These are phyloP conservation scores for Pythium phragmiticola DNA, from an alignment of 352 stramenopile genomes.

Conservation along the genomic window DNA sequence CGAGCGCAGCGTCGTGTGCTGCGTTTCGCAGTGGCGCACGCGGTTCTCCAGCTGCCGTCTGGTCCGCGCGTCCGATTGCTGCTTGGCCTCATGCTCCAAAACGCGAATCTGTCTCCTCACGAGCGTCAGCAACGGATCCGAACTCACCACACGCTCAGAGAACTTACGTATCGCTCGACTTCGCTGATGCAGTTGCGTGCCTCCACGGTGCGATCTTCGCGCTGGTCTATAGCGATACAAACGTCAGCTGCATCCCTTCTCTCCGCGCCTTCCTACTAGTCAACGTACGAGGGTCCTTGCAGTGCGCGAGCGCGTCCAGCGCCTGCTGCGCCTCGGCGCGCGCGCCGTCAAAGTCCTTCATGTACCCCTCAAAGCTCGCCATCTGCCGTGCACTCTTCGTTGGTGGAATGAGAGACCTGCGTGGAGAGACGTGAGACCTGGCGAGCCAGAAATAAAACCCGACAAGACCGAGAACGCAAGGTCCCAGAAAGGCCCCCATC, in stretches of 20 bases:
- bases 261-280: background rate
- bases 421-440: background rate
- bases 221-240: slow-evolving; percentile 20
- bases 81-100: slow-evolving; percentile 50
- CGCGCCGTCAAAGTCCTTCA: slow-evolving; percentile 50
- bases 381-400: background rate
- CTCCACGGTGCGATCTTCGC: slow-evolving; percentile 48
- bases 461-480: background rate
- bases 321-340: slow-evolving; percentile 45
- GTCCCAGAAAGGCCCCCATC: slow-evolving; percentile 9
- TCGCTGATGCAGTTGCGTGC: slow-evolving; percentile 53
- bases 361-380: slow-evolving; percentile 53
- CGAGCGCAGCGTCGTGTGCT: slow-evolving; percentile 47
- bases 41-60: slow-evolving; percentile 56
- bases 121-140: background rate
- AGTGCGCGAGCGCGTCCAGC: slow-evolving; percentile 45
- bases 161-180: slow-evolving; percentile 69
- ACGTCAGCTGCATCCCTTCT: background rate
- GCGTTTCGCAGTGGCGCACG: slow-evolving; percentile 44
- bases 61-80: slow-evolving; percentile 28
- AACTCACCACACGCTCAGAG: background rate
- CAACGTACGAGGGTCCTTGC: slow-evolving; percentile 19
- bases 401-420: background rate
- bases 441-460: slow-evolving; percentile 5
- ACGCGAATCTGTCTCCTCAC: slow-evolving; percentile 44